Percentiles rank a stretch among this genome's conserved stretches.
Conservation (phyloP, 768 basidiomycete species). For the Rhizopogon roseolus region DNA sequence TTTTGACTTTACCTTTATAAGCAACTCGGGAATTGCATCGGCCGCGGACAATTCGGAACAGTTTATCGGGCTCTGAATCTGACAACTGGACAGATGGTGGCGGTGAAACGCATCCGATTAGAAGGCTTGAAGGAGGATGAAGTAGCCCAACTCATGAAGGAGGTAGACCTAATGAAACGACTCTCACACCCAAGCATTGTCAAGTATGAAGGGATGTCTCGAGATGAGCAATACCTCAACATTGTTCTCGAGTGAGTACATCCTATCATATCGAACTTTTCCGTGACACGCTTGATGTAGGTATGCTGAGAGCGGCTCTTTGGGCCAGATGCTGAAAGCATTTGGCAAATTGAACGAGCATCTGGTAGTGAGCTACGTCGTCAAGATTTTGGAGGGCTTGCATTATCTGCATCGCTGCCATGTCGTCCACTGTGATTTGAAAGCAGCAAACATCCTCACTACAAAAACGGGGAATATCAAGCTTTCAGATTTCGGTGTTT, state of each 20-base stretch:
- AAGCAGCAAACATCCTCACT: conserved; percentile 97
- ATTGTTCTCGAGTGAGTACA: conserved; percentile 87
- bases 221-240: conserved; percentile 83
- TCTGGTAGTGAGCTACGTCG: conserved; percentile 88
- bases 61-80: conserved; percentile 94
- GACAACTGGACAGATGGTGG: conserved; percentile 95
- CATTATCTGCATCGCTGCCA: conserved; percentile 87
- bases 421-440: conserved; percentile 97
- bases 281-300: conserved; percentile 35
- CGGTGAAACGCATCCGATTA: conserved; percentile 92
- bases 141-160: conserved; percentile 85
- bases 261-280: conserved; percentile 6
- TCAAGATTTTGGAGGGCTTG: conserved; percentile 94
- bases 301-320: conserved; percentile 94
- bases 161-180: conserved; percentile 90
- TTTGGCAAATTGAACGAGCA: conserved; percentile 93
- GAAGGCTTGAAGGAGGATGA: conserved; percentile 90
- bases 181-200: conserved; percentile 94
- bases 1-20: conserved; percentile 25
- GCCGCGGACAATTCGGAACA: conserved; percentile 93
- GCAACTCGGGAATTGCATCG: conserved; percentile 98
- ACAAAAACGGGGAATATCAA: conserved; percentile 98
- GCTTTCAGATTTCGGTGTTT: conserved; percentile 96
- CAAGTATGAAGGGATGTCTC: conserved; percentile 93
- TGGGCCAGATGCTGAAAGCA: conserved; percentile 87